A percentile compares a stretch with the other conserved stretches of the same genome.
Conservation (phyloP, 2,329 filamentous ascomycete species). For the Aspergillus thermomutatus region DNA sequence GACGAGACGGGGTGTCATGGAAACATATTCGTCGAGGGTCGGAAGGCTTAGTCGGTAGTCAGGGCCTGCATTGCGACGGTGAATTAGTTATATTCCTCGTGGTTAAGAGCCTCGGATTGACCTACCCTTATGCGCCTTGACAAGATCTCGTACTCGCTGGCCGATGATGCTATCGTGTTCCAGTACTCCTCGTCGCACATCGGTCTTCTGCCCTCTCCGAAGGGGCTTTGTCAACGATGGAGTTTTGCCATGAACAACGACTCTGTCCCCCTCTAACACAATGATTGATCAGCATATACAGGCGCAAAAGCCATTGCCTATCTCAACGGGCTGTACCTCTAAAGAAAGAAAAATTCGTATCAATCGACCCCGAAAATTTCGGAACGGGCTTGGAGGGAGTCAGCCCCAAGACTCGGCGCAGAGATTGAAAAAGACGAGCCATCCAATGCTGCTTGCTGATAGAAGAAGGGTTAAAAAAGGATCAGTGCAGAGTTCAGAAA, state of each 20-base stretch:
- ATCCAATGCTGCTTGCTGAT: slow-evolving; percentile 19
- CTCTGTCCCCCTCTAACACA: slow-evolving; percentile 42
- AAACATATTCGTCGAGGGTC: slow-evolving; percentile 70
- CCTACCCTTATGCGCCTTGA: slow-evolving; percentile 53
- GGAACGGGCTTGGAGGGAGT: slow-evolving; percentile 14
- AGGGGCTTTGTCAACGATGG: slow-evolving; percentile 43
- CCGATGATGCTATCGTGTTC: slow-evolving; percentile 61
- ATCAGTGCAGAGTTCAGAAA: slow-evolving; percentile 4
- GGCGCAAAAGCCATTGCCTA: neutral
- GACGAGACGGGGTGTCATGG: slow-evolving; percentile 64
- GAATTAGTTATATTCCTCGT: neutral
- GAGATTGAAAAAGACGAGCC: slow-evolving; percentile 33
- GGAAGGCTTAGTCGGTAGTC: slow-evolving; percentile 60
- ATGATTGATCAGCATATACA: neutral
- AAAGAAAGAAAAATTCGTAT: slow-evolving; percentile 39
- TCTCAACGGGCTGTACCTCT: slow-evolving; percentile 25
- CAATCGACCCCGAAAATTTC: slow-evolving; percentile 26
- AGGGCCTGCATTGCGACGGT: slow-evolving; percentile 30
- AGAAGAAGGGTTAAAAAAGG: neutral
- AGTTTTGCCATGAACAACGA: slow-evolving; percentile 37
- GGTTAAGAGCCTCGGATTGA: neutral
- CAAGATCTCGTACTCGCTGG: slow-evolving; percentile 55
- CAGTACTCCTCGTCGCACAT: slow-evolving; percentile 36
- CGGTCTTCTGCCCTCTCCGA: slow-evolving; percentile 32
- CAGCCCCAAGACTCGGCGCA: slow-evolving; percentile 30